phyloP scores from a whole-genome alignment of 2,329 filamentous ascomycete genomes.

The Alternaria gansuensis region DNA sequence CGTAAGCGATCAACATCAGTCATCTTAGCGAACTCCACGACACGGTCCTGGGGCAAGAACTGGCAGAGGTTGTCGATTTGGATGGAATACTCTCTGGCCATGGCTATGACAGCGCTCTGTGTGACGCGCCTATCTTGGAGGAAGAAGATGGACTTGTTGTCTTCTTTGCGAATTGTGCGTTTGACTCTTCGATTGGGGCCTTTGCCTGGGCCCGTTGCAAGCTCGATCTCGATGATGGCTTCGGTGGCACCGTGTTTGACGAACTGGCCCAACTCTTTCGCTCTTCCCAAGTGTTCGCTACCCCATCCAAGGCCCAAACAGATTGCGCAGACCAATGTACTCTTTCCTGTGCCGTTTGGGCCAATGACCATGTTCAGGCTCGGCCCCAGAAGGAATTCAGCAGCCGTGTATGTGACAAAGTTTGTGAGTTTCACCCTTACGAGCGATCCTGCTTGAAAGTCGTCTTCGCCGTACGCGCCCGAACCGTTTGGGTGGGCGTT shows the following conservation, averaged over 20 bases:
- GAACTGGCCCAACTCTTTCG: conserved; percentile 85
- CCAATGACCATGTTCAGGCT: conserved; percentile 98
- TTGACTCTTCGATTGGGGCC: conserved; percentile 75
- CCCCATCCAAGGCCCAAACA: conserved; percentile 88
- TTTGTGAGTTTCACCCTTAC: conserved; percentile 84
- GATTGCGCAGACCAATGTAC: conserved; percentile 95
- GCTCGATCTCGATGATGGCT: conserved; percentile 89
- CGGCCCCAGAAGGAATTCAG: conserved; percentile 89
- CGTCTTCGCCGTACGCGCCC: conserved; percentile 27
- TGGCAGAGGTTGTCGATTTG: conserved; percentile 98
- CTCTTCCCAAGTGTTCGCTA: conserved; percentile 78
- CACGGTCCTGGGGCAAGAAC: conserved; percentile 94
- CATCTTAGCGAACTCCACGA: conserved; percentile 89
- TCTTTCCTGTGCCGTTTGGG: conserved; percentile 98
- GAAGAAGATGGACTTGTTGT: conserved; percentile 81
- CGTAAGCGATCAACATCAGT: conserved; percentile 81
- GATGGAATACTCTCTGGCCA: conserved; percentile 79
- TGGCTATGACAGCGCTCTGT: conserved; percentile 70
- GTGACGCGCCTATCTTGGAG: conserved; percentile 71
- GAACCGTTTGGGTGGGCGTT: conserved; percentile 12
- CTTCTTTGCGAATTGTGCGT: conserved; percentile 80
- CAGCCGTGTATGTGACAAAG: conserved; percentile 94
- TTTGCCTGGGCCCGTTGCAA: conserved; percentile 69
- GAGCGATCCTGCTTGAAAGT: conserved; percentile 77
- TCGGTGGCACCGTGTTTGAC: conserved; percentile 86